A percentile compares a stretch with the other conserved stretches of the same genome.
Evolutionary conservation across 495 filamentous ascomycete genomes (phyloP).

Genomic region (Extremus antarcticus): DNA sequence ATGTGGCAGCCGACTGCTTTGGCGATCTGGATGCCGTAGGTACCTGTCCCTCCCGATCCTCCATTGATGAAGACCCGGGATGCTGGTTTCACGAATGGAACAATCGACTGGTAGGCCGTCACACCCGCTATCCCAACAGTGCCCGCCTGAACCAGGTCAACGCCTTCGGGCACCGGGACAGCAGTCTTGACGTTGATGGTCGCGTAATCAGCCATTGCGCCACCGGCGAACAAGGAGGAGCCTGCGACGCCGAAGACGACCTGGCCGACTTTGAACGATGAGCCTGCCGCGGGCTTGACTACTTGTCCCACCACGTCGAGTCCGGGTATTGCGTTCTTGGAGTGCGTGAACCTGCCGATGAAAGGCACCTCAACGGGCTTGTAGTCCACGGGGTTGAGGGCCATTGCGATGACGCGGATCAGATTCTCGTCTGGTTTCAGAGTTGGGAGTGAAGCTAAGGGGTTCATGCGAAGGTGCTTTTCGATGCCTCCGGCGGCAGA

Average conservation of each 20-base stretch:
- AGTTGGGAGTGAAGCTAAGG: conserved; percentile 32
- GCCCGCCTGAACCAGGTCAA: conserved; percentile 41
- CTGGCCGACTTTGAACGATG: conserved; percentile 38
- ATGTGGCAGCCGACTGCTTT: conserved; percentile 55
- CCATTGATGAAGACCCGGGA: conserved; percentile 58
- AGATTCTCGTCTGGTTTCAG: conserved; percentile 39
- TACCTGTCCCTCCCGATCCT: conserved; percentile 52
- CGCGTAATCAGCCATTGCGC: conserved; percentile 47
- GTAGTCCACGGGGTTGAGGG: conserved; percentile 63
- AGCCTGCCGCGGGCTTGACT: conserved; percentile 30
- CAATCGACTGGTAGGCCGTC: conserved; percentile 50
- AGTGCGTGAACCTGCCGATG: conserved; percentile 33
- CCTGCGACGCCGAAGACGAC: conserved; percentile 44
- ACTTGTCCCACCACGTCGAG: conserved; percentile 57
- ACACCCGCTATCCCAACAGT: conserved; percentile 44
- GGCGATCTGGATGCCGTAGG: conserved; percentile 55
- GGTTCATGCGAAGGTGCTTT: conserved; percentile 44
- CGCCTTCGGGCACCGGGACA: conserved; percentile 39
- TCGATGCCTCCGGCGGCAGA: conserved; percentile 40
- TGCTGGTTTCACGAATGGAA: conserved; percentile 41
- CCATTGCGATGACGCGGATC: conserved; percentile 42
- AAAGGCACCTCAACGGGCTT: conserved; percentile 48
- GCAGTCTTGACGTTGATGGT: conserved; percentile 19
- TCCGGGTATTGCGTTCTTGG: conserved; percentile 44
- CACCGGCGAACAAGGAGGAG: conserved; percentile 32